A percentile compares a stretch with the other conserved stretches of the same genome.
Evolutionary conservation across 495 filamentous ascomycete genomes (phyloP).

Genomic region (Lasiosphaeria miniovina): DNA sequence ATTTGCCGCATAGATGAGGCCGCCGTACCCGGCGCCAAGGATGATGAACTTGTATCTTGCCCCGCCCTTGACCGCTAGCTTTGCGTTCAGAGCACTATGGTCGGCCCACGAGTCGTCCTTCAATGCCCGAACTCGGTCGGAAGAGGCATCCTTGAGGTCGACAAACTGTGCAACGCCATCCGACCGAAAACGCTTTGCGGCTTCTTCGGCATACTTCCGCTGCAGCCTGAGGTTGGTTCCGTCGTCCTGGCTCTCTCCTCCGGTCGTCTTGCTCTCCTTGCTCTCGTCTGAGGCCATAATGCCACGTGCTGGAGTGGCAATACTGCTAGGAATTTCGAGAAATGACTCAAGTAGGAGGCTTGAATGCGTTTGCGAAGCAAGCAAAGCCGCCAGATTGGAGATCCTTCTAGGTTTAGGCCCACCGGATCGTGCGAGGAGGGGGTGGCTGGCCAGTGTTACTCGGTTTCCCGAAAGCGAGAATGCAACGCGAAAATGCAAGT

Average conservation of each 20-base stretch:
- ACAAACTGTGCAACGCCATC: slow-evolving; percentile 45
- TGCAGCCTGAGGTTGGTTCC: slow-evolving; percentile 30
- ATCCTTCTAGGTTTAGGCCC: no score
- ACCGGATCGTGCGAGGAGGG: no score
- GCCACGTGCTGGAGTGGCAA: background rate
- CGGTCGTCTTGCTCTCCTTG: background rate
- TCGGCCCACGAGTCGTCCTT: slow-evolving; percentile 47
- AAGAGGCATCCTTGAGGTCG: slow-evolving; percentile 28
- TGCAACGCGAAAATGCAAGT: no score
- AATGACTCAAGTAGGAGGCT: no score
- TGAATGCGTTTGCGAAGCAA: no score
- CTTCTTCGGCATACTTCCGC: slow-evolving; percentile 45
- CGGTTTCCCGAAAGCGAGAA: no score
- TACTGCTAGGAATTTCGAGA: no score
- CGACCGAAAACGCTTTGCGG: slow-evolving; percentile 43
- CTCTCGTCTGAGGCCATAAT: slow-evolving; percentile 2
- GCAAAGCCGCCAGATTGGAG: no score
- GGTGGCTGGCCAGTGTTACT: no score
- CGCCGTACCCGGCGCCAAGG: slow-evolving; percentile 53
- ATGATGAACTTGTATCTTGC: slow-evolving; percentile 44
- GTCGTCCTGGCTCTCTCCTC: slow-evolving; percentile 16
- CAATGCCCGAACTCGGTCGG: slow-evolving; percentile 32
- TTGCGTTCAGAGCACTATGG: slow-evolving; percentile 38
- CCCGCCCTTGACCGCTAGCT: slow-evolving; percentile 24
- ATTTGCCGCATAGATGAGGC: slow-evolving; percentile 46